Conservation (phyloP, 2,329 filamentous ascomycete genomes). For the Aspergillus sp. region DNA sequence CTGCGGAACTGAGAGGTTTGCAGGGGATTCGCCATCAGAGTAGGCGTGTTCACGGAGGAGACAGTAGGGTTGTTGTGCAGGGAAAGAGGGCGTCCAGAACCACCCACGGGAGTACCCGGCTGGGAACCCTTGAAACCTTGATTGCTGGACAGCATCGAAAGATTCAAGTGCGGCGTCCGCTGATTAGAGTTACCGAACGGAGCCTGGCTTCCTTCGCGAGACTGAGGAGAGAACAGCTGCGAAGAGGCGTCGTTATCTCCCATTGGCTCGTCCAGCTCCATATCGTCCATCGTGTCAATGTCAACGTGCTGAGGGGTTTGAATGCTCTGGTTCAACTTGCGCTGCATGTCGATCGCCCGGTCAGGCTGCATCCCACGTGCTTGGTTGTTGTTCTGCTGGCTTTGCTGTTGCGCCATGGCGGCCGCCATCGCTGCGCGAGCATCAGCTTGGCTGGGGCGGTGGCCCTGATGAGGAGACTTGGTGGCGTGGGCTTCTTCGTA, state of each 20-base stretch:
- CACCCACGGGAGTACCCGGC: constrained; percentile 76
- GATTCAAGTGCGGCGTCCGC: constrained; percentile 67
- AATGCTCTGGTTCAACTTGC: constrained; percentile 34
- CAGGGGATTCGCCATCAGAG: constrained; percentile 73
- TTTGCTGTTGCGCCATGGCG: constrained; percentile 49
- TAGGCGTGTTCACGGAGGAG: constrained; percentile 94
- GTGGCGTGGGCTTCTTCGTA: constrained; percentile 94
- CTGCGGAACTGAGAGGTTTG: constrained; percentile 53
- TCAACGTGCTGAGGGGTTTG: constrained; percentile 47
- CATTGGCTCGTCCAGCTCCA: constrained; percentile 91
- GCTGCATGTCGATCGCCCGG: constrained; percentile 33
- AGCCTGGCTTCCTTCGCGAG: constrained; percentile 66
- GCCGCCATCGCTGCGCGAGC: constrained; percentile 50
- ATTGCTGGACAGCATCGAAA: constrained; percentile 72
- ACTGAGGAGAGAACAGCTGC: constrained; percentile 53
- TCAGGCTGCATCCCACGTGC: constrained; percentile 34
- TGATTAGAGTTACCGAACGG: constrained; percentile 57
- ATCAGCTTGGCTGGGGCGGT: constrained; percentile 50
- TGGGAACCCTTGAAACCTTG: constrained; percentile 82
- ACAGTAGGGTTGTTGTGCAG: constrained; percentile 93
- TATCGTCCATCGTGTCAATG: constrained; percentile 84
- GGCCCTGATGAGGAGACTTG: constrained; percentile 52
- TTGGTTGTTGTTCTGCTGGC: constrained; percentile 42
- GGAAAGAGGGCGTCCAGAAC: constrained; percentile 65
- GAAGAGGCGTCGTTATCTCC: constrained; percentile 45